A percentile compares a stretch with the other conserved stretches of the same genome.
These are phyloP conservation scores for Artomyces pyxidatus DNA, from an alignment of 768 basidiomycete species.

Conservation along the genomic window DNA sequence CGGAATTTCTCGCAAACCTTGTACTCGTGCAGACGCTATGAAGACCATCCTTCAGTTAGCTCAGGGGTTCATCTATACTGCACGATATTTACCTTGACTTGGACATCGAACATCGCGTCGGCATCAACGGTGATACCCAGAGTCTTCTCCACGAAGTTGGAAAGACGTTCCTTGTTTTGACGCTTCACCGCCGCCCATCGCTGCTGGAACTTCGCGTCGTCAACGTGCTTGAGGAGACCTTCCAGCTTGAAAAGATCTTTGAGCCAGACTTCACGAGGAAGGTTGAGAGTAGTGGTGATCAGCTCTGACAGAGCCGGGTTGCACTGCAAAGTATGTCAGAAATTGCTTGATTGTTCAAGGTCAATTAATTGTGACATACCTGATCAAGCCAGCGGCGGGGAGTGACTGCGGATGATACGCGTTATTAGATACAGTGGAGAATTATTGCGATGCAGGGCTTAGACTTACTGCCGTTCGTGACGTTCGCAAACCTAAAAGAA, in stretches of 20 bases:
- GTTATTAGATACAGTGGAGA: too few relatives aligned
- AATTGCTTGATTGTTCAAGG: too few relatives aligned
- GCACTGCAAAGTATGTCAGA: slow-evolving; percentile 38
- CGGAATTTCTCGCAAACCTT: slow-evolving; percentile 42
- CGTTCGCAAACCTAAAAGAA: slow-evolving; percentile 60
- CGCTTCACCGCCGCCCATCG: slow-evolving; percentile 84
- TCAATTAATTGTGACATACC: too few relatives aligned
- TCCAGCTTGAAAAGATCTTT: slow-evolving; percentile 76
- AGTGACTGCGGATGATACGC: slow-evolving; percentile 49
- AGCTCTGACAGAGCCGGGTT: slow-evolving; percentile 83
- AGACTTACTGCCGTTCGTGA: slow-evolving; percentile 81
- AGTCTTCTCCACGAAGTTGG: slow-evolving; percentile 61
- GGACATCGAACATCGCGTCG: slow-evolving; percentile 83
- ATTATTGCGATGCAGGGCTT: neutral
- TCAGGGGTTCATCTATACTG: too few relatives aligned
- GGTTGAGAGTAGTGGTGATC: slow-evolving; percentile 72
- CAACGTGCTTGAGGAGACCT: slow-evolving; percentile 62
- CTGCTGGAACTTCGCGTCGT: slow-evolving; percentile 66
- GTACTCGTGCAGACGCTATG: slow-evolving; percentile 84
- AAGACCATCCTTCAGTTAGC: too few relatives aligned
- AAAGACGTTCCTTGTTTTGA: slow-evolving; percentile 85
- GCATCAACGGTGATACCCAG: slow-evolving; percentile 69
- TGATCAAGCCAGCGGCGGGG: slow-evolving; percentile 91
- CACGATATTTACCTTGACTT: slow-evolving; percentile 61
- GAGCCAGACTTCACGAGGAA: slow-evolving; percentile 74